Conservation (phyloP, 2,329 filamentous ascomycete species). For the Stromatinia cepivora region DNA sequence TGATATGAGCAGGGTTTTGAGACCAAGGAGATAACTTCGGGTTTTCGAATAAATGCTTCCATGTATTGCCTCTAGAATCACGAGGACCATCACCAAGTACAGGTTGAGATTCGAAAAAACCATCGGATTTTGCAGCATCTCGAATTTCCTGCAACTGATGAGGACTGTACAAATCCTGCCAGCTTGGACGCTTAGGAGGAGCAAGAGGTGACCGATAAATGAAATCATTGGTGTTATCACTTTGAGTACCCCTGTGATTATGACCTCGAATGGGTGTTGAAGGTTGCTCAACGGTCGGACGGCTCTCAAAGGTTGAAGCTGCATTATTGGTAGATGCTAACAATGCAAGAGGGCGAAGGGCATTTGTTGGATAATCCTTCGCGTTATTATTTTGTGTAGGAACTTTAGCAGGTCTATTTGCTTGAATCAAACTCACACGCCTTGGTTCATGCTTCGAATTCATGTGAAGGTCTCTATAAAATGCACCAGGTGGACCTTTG, state of each 20-base stretch:
- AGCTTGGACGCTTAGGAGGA: conserved; percentile 34
- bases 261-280: conserved; percentile 18
- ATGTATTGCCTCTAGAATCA: conserved; percentile 22
- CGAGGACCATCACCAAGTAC: neutral
- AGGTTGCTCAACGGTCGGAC: conserved; percentile 11
- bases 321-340: conserved; percentile 21
- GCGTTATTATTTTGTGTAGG: conserved; percentile 17
- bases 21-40: conserved; percentile 30
- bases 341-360: conserved; percentile 34
- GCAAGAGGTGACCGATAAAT: conserved; percentile 38
- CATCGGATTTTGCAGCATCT: conserved; percentile 31
- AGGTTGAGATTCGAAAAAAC: conserved; percentile 26
- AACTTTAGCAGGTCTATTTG: conserved; percentile 16
- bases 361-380: conserved; percentile 31
- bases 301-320: neutral
- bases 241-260: neutral
- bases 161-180: conserved; percentile 36
- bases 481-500: conserved; percentile 34
- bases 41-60: conserved; percentile 29
- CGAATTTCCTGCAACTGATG: conserved; percentile 29
- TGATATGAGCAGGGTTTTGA: conserved; percentile 26
- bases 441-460: conserved; percentile 26
- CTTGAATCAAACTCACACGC: conserved; percentile 19
- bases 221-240: conserved; percentile 27
- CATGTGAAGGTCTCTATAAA: conserved; percentile 34